Base-by-base conservation (phyloP, 345 rosid genomes). In the Heritiera littoralis region DNA sequence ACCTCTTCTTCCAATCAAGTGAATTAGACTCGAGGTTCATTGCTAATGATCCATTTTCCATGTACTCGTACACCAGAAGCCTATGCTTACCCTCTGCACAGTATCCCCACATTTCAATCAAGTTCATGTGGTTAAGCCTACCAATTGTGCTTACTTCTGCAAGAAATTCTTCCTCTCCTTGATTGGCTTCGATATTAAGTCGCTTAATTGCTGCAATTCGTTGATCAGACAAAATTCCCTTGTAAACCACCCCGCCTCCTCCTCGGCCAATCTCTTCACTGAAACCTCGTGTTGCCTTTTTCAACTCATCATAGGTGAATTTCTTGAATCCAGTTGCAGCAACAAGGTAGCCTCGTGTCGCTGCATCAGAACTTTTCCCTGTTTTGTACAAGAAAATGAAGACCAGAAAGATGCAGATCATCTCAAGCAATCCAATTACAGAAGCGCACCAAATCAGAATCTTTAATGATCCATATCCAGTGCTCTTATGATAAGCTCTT, bases 41-140 rank as follows among this genome's bases (percentile, higher is more conserved):
- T 6, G 66, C 78, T 12, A 79, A 52, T 7, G 85, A 78, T 15
- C 78, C 79, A 11, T 79, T 63, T 8, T 77, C 81, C 79, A 79
- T 66, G 74, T 56, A 71, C 48, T 77, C 84, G 9, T 76, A 86
- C 20, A 80, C 86, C 45, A 83, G 60, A 40, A 86, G 86, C 75
- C 82, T 79, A 28, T 72, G 84, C 30, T 79, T 81, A 7, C 70
- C 69, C 35, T 83, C 84, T 0, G 64, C 75, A 11, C 86, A 86
- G 18, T 76, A 81, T 9, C 88, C 88, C 81, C 80, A 81, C 81
- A 81, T 83, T 20, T 83, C 79, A n/a, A 86, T 83, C 56, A 86
- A 32, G 71, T 81, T 67, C 84, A 83, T 86, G 80, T 86, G 90
- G 81, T 87, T 86, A 32, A 87, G 80, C 78, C 73, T 68, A 28